Percentiles rank a stretch among this genome's conserved stretches.
These are phyloP conservation scores for Rhipidocladum racemiflorum DNA, from an alignment of 176 grass and related monocot species.

Conservation along the genomic window DNA sequence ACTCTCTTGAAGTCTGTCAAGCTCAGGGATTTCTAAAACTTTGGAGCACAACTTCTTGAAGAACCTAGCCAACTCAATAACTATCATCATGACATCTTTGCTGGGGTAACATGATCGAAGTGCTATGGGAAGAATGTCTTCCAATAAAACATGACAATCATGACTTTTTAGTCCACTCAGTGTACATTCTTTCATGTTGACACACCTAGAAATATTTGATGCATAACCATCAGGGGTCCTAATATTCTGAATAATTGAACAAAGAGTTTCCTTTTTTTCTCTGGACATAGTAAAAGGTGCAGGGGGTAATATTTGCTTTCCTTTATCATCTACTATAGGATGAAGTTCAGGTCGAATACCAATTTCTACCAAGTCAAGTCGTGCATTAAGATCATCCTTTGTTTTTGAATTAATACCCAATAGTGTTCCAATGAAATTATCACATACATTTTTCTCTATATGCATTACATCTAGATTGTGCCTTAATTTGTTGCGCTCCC, in stretches of 20 bases:
- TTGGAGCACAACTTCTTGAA: slow-evolving; percentile 32
- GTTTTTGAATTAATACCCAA: neutral
- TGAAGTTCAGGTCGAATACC: neutral
- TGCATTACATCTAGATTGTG: slow-evolving; percentile 32
- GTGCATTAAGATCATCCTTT: neutral
- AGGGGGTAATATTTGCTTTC: neutral
- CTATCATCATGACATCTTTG: slow-evolving; percentile 9
- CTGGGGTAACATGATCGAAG: neutral
- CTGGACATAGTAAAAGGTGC: slow-evolving; percentile 10
- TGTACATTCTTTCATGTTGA: slow-evolving; percentile 14
- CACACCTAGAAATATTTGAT: too few relatives aligned
- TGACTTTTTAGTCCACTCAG: slow-evolving; percentile 25
- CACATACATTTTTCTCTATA: slow-evolving; percentile 18
- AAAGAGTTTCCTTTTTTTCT: too few relatives aligned
- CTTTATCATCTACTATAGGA: neutral
- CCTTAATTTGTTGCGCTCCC: neutral
- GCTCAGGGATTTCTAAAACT: neutral
- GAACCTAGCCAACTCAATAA: slow-evolving; percentile 9
- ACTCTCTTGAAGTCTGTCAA: slow-evolving; percentile 3
- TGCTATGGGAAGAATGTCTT: slow-evolving; percentile 26
- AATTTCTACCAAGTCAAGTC: neutral
- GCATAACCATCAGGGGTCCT: too few relatives aligned
- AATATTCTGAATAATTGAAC: too few relatives aligned
- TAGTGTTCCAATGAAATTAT: neutral
- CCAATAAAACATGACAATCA: slow-evolving; percentile 29